Evolutionary conservation across 1,284 basidiomycete genomes (phyloP), one percentile per base, ranked within the genome.

Genomic region (Termitomyces sp.): DNA sequence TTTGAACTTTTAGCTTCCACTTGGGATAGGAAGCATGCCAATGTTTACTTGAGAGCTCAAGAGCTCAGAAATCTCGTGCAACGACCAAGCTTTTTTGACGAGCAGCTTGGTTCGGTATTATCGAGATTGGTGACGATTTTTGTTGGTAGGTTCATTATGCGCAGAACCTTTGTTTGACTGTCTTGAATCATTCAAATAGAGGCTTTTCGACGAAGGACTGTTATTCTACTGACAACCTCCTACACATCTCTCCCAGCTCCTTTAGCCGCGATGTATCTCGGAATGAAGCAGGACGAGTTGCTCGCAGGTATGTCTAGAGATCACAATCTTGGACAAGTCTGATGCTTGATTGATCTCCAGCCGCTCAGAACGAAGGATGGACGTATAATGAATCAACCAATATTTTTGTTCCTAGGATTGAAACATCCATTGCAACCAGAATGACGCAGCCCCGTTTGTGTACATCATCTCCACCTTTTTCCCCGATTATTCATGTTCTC

Each of bases 201-300:
- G 7, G 62, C 69, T 5, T 88, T 86, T 69, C 79, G 83, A 42
- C 63, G 65, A 54, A 75, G 80, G 58, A 83, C 82, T 0, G 76
- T 84, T 58, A 60, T 62, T 0, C 69, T 88, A 8, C 62, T 88
- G 17, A 75, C 80, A 10, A 77, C 73, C 62, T 82, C 83, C n/a
- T 88, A 86, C 67, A 76, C 78, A 0, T 80, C 82, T 2, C 68
- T 89, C 30, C 75, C 80, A 12, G 54, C 82, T 5, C 54, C 73
- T 2, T 70, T 84, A 4, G 81, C 79, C 4, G 74, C 80, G 59
- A 66, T 60, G 24, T 88, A 87, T 63, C 71, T 88, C 24, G 81
- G 82, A 19, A 65, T 83, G 42, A 61, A 73, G 1, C 58, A 68
- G 1, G 79, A 83, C 26, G 70, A 79, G 52, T 67, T 84, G 1